A percentile compares a stretch with the other conserved stretches of the same genome.
Evolutionary conservation across 306 rosid species (phyloP).

Genomic region (Sophora flavescens): DNA sequence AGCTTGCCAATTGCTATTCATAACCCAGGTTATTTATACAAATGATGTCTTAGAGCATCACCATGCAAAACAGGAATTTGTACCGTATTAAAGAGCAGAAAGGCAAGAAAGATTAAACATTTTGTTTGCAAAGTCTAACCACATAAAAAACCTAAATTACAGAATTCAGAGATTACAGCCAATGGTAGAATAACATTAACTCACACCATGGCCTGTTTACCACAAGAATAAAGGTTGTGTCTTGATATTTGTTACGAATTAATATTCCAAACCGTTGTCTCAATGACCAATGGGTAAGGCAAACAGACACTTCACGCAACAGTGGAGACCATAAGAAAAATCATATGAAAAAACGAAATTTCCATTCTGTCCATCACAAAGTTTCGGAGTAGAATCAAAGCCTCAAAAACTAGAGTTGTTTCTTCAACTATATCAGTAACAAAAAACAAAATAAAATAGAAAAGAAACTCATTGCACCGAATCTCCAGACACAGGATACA

Average conservation of each 20-base stretch:
- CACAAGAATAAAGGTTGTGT: neutral
- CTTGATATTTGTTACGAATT: neutral
- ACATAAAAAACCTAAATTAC: slow-evolving; percentile 1
- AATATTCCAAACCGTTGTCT: neutral
- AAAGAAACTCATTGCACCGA: neutral
- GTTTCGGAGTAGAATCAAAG: neutral
- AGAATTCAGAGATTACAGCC: neutral
- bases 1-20: slow-evolving; percentile 7
- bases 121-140: slow-evolving; percentile 1
- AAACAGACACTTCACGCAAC: slow-evolving; percentile 8
- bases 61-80: neutral
- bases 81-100: slow-evolving; percentile 11
- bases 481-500: slow-evolving; percentile 1
- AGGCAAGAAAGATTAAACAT: neutral
- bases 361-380: neutral
- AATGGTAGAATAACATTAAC: neutral
- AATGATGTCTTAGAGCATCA: neutral
- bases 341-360: neutral
- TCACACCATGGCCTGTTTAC: neutral
- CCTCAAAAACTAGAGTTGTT: neutral
- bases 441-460: slow-evolving; percentile 10
- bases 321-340: neutral
- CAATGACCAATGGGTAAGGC: slow-evolving; percentile 15
- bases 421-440: neutral
- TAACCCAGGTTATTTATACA: neutral